Evolutionary conservation across 192 early-diverging fungal species (phyloP).

Genomic region (Coemansia reversa): DNA sequence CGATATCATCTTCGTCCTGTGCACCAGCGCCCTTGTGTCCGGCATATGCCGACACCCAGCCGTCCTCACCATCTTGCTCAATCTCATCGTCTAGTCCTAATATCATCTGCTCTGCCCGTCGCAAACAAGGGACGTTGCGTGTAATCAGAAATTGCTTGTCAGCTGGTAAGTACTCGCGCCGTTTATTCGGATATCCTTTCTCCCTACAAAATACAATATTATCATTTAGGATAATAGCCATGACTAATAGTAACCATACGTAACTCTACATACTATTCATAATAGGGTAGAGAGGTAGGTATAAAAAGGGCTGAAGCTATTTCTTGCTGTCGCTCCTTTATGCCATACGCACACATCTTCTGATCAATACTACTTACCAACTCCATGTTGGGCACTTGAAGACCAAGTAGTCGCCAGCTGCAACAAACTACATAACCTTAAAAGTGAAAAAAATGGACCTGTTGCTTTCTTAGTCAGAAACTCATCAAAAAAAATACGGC

Average conservation of each 20-base stretch:
- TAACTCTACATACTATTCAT: neutral
- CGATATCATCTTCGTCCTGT: constrained; percentile 53
- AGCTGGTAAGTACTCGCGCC: constrained; percentile 73
- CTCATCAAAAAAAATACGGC: neutral
- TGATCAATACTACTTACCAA: constrained; percentile 57
- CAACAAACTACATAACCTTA: constrained; percentile 69
- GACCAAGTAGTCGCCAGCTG: constrained; percentile 95
- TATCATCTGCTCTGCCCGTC: constrained; percentile 62
- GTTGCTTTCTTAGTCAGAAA: neutral
- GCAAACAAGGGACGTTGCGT: constrained; percentile 89
- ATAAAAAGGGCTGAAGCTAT: neutral
- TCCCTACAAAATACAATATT: constrained; percentile 40
- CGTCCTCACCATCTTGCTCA: constrained; percentile 67
- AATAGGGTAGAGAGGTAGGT: neutral
- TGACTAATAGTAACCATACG: neutral
- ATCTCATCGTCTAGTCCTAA: constrained; percentile 49
- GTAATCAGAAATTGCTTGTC: constrained; percentile 97
- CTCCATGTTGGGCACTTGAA: constrained; percentile 99
- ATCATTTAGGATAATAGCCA: neutral
- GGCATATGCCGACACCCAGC: constrained; percentile 87
- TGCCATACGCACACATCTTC: neutral
- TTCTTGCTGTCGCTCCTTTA: neutral
- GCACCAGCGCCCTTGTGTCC: constrained; percentile 38
- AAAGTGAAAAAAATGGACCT: constrained; percentile 3
- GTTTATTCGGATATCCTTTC: constrained; percentile 69